Percentiles rank a stretch among this genome's conserved stretches.
Conservation (phyloP, 352 stramenopile species). For the Phytophthora pistaciae region DNA sequence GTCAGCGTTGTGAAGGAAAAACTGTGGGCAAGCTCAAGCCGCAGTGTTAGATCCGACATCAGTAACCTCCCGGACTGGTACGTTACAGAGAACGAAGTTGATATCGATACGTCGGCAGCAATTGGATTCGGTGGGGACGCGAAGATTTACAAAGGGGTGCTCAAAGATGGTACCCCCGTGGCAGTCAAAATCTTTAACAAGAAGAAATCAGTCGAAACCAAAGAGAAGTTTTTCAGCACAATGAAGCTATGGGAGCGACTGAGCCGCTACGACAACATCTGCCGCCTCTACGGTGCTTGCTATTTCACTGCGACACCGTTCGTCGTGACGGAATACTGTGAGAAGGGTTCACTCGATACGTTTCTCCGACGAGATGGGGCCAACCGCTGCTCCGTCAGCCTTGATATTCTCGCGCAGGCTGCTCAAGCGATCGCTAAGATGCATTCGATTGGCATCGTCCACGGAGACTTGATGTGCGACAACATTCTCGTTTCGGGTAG, state of each 20-base stretch:
- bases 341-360: too few species aligned
- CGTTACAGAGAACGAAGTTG: neutral
- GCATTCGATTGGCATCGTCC: neutral
- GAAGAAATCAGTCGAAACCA: neutral
- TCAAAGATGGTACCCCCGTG: neutral
- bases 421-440: neutral
- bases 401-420: neutral
- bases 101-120: neutral
- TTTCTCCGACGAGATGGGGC: too few species aligned
- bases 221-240: neutral
- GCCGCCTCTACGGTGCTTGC: neutral
- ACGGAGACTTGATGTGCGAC: neutral
- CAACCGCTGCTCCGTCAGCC: too few species aligned
- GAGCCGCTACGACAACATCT: neutral
- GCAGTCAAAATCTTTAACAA: neutral
- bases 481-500: neutral
- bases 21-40: neutral
- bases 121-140: neutral
- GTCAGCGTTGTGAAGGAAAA: neutral
- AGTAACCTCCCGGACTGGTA: neutral
- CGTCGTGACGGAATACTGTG: too few species aligned
- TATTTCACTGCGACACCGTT: neutral
- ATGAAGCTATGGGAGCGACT: neutral
- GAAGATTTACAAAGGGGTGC: neutral
- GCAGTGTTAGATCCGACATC: neutral